Evolutionary conservation across 345 rosid genomes (phyloP).

Genomic region (Linum usitatissimum): DNA sequence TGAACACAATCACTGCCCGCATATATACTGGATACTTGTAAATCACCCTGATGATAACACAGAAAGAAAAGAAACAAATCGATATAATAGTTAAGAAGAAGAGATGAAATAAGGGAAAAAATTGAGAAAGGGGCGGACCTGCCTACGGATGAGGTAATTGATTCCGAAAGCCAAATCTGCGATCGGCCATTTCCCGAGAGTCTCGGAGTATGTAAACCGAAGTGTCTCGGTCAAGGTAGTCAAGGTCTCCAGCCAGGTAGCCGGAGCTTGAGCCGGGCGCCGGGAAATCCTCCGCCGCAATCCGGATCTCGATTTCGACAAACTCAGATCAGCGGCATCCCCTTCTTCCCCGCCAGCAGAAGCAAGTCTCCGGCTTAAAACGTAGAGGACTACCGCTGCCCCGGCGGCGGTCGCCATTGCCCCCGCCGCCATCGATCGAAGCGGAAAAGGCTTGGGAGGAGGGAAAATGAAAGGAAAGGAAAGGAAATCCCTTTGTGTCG

Average conservation of each 20-base stretch:
- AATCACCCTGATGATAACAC: constrained; percentile 42
- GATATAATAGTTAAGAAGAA: too few relatives aligned
- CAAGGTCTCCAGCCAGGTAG: constrained; percentile 85
- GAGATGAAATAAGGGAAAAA: neutral
- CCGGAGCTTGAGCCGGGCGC: constrained; percentile 87
- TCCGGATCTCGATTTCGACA: constrained; percentile 55
- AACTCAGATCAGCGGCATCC: constrained; percentile 19
- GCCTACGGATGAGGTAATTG: constrained; percentile 60
- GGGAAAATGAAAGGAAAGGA: neutral
- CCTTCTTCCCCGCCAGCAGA: constrained; percentile 18
- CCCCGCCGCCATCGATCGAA: constrained; percentile 61
- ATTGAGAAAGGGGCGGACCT: neutral
- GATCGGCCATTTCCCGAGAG: constrained; percentile 96
- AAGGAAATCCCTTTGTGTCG: neutral
- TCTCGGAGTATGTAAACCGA: constrained; percentile 83
- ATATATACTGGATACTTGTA: constrained; percentile 68
- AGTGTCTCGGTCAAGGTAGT: constrained; percentile 79
- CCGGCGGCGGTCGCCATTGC: constrained; percentile 87
- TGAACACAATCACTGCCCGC: constrained; percentile 58
- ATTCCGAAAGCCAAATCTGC: constrained; percentile 95
- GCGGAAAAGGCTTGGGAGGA: neutral
- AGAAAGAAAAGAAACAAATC: neutral
- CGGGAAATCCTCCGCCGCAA: constrained; percentile 49
- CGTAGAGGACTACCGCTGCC: constrained; percentile 56
- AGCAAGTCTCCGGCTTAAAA: constrained; percentile 45